Percentiles rank a stretch among this genome's conserved stretches.
Conservation (phyloP, 768 basidiomycete species). For the Xanthoconium purpureum region DNA sequence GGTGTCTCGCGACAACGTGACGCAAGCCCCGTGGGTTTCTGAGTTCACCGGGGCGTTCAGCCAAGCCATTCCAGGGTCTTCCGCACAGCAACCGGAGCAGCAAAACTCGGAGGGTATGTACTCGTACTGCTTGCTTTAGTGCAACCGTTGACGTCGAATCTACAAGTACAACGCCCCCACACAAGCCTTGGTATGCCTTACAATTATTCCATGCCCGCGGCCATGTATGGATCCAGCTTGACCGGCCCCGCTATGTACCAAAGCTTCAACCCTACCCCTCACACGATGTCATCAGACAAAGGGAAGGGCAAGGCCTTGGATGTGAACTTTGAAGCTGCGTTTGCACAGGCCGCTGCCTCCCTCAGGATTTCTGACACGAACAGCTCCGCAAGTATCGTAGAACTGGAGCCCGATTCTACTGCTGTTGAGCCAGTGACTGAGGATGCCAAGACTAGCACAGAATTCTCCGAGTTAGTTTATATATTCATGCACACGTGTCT, state of each 20-base stretch:
- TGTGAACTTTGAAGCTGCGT: constrained; percentile 83
- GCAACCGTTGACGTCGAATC: constrained; percentile 4
- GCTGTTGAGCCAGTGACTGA: constrained; percentile 41
- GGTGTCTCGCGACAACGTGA: constrained; percentile 33
- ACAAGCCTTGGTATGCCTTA: constrained; percentile 36
- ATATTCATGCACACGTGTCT: background rate
- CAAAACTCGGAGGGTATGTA: constrained; percentile 28
- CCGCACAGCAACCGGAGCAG: constrained; percentile 32
- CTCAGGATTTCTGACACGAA: constrained; percentile 40
- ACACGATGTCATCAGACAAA: constrained; percentile 35
- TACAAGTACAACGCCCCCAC: constrained; percentile 37
- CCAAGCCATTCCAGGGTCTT: constrained; percentile 20
- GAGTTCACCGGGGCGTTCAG: constrained; percentile 47
- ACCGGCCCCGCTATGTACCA: constrained; percentile 36
- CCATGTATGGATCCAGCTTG: constrained; percentile 35
- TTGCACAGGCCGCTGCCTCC: constrained; percentile 62
- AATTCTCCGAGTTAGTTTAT: constrained; percentile 53
- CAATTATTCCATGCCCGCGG: constrained; percentile 33
- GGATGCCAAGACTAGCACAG: constrained; percentile 28
- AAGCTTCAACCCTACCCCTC: constrained; percentile 22
- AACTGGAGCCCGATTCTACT: constrained; percentile 44
- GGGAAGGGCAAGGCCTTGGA: constrained; percentile 81
- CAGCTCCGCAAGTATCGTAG: constrained; percentile 48
- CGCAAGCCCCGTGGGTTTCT: constrained; percentile 48
- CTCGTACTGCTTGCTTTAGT: background rate